Evolutionary conservation across 129 eudicot species (phyloP).

Genomic region (Kitagawia praeruptora): DNA sequence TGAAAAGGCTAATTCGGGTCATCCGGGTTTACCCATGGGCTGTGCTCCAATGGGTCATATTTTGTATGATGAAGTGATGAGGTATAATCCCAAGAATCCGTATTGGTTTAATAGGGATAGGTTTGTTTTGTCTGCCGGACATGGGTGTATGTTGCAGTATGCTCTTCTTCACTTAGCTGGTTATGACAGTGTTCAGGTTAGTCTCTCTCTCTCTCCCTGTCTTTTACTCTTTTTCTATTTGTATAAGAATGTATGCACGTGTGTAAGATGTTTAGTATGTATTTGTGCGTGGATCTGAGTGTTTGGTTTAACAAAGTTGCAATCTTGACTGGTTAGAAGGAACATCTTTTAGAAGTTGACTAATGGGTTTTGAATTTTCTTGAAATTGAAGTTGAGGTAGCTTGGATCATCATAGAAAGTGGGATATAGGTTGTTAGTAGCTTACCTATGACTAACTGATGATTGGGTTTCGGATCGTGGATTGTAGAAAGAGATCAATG

Average conservation of each 20-base stretch:
- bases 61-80: conserved; percentile 93
- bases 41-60: conserved; percentile 99
- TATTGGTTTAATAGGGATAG: conserved; percentile 95
- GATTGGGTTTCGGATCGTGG: not conserved
- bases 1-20: conserved; percentile 98
- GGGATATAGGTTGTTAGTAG: not conserved
- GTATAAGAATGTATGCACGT: not conserved
- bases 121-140: conserved; percentile 95
- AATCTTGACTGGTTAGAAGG: not conserved
- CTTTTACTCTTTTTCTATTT: not conserved
- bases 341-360: not conserved
- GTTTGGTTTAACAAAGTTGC: not conserved
- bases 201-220: not conserved
- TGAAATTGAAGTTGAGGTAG: not conserved
- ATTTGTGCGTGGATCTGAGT: not conserved
- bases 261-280: not conserved
- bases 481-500: not conserved
- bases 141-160: conserved; percentile 97
- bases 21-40: conserved; percentile 98
- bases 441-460: not conserved
- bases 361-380: not conserved
- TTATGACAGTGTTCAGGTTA: conserved; percentile 64
- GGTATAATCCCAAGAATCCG: conserved; percentile 93
- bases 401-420: not conserved
- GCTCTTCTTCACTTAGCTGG: conserved; percentile 96